These are phyloP conservation scores for Salvia sclarea DNA, from an alignment of 305 asterid genomes.

Conservation along the genomic window DNA sequence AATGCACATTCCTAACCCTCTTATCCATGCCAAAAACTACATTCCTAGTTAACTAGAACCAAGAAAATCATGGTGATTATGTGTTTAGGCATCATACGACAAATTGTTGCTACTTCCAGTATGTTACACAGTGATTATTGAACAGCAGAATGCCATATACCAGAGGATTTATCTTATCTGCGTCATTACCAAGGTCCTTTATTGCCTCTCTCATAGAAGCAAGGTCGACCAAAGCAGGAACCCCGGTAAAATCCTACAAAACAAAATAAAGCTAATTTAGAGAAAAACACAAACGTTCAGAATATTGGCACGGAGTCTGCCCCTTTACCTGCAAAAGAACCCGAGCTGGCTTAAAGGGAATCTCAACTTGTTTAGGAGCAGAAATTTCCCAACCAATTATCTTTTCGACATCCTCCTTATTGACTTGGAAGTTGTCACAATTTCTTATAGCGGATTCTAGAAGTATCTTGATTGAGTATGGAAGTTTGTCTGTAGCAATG, in stretches of 20 bases:
- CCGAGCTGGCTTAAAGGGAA: conserved; percentile 88
- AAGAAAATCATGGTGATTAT: background rate
- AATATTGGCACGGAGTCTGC: no score
- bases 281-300: background rate
- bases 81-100: background rate
- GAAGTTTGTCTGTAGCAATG: conserved; percentile 60
- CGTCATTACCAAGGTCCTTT: conserved; percentile 68
- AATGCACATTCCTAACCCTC: background rate
- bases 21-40: background rate
- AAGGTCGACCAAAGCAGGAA: conserved; percentile 89
- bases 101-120: background rate
- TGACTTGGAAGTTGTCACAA: conserved; percentile 83
- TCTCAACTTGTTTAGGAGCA: conserved; percentile 86
- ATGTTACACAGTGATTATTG: background rate
- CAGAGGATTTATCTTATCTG: conserved; percentile 84
- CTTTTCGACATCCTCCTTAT: conserved; percentile 75
- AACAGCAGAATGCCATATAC: conserved; percentile 34
- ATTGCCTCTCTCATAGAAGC: conserved; percentile 93
- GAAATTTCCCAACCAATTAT: conserved; percentile 76
- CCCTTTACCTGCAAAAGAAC: conserved; percentile 72
- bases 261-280: background rate
- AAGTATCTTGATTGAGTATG: conserved; percentile 70
- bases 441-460: conserved; percentile 79
- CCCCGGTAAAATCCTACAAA: conserved; percentile 85
- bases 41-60: background rate